Conservation (phyloP, 1,284 basidiomycete species). For the Caloboletus inedulis region DNA sequence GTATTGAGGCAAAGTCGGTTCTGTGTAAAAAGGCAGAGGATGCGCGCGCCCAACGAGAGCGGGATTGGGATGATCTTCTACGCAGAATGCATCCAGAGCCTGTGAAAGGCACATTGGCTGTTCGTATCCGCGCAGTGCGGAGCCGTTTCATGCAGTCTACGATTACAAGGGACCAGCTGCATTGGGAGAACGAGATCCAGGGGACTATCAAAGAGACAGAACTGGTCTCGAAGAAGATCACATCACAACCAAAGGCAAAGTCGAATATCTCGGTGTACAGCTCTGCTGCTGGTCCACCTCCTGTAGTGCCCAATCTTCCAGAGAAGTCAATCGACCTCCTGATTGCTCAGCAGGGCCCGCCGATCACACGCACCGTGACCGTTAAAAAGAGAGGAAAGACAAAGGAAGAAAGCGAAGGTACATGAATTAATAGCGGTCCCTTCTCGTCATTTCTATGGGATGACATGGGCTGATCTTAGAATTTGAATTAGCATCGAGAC, state of each 20-base stretch:
- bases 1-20: slow-evolving; percentile 45
- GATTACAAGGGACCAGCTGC: slow-evolving; percentile 44
- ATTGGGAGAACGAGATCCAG: slow-evolving; percentile 62
- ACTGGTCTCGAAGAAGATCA: slow-evolving; percentile 43
- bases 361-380: slow-evolving; percentile 24
- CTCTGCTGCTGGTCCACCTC: slow-evolving; percentile 31
- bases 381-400: slow-evolving; percentile 39
- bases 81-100: slow-evolving; percentile 50
- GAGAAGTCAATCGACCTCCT: slow-evolving; percentile 55
- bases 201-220: slow-evolving; percentile 55
- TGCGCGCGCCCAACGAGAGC: slow-evolving; percentile 52
- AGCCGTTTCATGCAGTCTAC: slow-evolving; percentile 55
- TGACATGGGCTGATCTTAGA: slow-evolving; percentile 9
- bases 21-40: slow-evolving; percentile 58
- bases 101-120: slow-evolving; percentile 44
- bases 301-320: slow-evolving; percentile 40
- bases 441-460: neutral
- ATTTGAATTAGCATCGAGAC: slow-evolving; percentile 34
- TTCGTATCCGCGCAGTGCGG: slow-evolving; percentile 53
- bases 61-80: slow-evolving; percentile 62
- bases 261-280: slow-evolving; percentile 6
- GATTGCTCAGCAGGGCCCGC: slow-evolving; percentile 56
- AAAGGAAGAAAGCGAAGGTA: slow-evolving; percentile 35
- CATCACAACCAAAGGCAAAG: slow-evolving; percentile 30
- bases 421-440: slow-evolving; percentile 9